Percentiles rank a stretch among this genome's conserved stretches.
phyloP scores from a whole-genome alignment of 495 filamentous ascomycete species.

The Xylaria intraflava region DNA sequence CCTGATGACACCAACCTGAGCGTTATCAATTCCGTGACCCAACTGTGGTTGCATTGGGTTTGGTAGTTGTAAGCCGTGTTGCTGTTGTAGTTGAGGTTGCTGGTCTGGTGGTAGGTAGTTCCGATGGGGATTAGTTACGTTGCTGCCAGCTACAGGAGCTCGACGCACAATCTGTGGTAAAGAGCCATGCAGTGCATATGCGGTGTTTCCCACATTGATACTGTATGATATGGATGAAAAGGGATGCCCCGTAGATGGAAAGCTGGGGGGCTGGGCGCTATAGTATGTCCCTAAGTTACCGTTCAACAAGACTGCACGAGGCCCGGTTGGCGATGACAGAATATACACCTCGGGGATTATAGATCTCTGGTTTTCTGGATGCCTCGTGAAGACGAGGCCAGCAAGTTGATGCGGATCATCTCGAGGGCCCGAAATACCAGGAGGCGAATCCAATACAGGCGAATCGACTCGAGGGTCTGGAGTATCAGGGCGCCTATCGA shows the following conservation, averaged over 20 bases:
- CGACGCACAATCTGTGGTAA: slow-evolving; percentile 7
- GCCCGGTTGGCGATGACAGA: slow-evolving; percentile 54
- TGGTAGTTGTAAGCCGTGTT: slow-evolving; percentile 19
- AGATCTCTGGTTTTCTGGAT: slow-evolving; percentile 9
- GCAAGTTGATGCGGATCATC: too few relatives aligned
- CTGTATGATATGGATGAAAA: slow-evolving; percentile 2
- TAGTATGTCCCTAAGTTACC: slow-evolving; percentile 38
- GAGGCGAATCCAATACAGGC: too few relatives aligned
- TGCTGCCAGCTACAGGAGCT: slow-evolving; percentile 3
- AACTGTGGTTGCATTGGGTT: slow-evolving; percentile 22
- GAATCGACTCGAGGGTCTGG: too few relatives aligned
- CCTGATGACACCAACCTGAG: slow-evolving; percentile 37
- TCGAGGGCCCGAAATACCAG: too few relatives aligned
- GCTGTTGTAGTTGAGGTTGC: slow-evolving; percentile 29
- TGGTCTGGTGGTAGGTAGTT: slow-evolving; percentile 37
- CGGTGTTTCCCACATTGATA: slow-evolving; percentile 3
- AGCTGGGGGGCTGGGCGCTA: slow-evolving; percentile 24
- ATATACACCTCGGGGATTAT: slow-evolving; percentile 50
- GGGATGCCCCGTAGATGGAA: slow-evolving; percentile 6
- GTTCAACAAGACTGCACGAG: slow-evolving; percentile 51
- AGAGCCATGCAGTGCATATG: slow-evolving; percentile 2
- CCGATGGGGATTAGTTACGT: background rate
- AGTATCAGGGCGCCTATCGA: too few relatives aligned
- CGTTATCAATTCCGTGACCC: slow-evolving; percentile 23
- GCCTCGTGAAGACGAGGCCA: too few relatives aligned